These are phyloP conservation scores for Herpetomonas tarakana DNA, from an alignment of 208 protist species.

Conservation along the genomic window DNA sequence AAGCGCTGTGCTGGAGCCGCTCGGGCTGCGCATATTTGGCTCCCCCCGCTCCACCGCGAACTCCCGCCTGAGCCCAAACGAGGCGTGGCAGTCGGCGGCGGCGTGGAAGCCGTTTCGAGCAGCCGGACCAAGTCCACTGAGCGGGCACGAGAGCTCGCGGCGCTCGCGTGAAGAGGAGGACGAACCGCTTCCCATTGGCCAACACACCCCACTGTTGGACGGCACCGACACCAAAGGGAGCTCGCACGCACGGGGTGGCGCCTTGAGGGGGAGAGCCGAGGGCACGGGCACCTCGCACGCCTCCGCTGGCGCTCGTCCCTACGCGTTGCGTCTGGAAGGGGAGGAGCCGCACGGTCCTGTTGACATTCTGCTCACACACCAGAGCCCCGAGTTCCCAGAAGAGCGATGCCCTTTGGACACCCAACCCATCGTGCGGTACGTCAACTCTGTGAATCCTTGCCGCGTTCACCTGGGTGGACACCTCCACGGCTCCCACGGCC, in stretches of 20 bases:
- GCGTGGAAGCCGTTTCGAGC: constrained; percentile 15
- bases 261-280: too few species aligned
- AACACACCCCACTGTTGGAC: not conserved
- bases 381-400: constrained; percentile 22
- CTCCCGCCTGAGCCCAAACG: constrained; percentile 50
- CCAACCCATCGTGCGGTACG: constrained; percentile 31
- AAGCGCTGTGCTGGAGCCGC: constrained; percentile 37
- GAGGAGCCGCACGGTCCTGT: constrained; percentile 24
- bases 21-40: constrained; percentile 50
- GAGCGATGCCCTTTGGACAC: constrained; percentile 12
- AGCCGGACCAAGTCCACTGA: not conserved
- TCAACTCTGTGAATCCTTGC: constrained; percentile 33
- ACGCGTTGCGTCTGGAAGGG: constrained; percentile 28
- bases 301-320: too few species aligned
- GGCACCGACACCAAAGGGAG: too few species aligned
- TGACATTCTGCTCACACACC: constrained; percentile 57
- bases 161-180: not conserved
- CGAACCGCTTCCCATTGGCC: not conserved
- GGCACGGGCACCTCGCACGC: too few species aligned
- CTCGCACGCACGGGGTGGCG: too few species aligned
- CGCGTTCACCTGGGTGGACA: constrained; percentile 46
- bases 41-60: constrained; percentile 58
- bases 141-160: not conserved
- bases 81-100: constrained; percentile 33
- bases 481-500: constrained; percentile 44